Conservation (phyloP, 257 asterid species). For the Paulownia fortunei region DNA sequence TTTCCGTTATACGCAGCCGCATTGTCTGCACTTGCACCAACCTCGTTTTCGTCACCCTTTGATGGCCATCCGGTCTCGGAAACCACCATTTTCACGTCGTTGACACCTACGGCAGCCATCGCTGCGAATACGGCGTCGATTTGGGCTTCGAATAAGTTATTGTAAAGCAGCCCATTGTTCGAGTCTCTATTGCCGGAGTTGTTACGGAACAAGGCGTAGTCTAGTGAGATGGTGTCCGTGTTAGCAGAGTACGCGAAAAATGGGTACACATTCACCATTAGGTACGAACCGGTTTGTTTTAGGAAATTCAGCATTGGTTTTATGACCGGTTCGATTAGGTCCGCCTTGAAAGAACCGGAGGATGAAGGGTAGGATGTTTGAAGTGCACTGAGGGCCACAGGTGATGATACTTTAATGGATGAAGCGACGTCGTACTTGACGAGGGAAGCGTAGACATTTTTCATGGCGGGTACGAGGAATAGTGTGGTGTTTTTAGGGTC, state of each 20-base stretch:
- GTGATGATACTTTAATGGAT: constrained; percentile 65
- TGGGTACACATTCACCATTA: constrained; percentile 83
- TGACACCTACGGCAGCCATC: constrained; percentile 49
- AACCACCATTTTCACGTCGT: constrained; percentile 53
- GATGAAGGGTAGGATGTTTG: constrained; percentile 80
- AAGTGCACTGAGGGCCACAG: constrained; percentile 73
- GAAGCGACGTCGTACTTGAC: constrained; percentile 49
- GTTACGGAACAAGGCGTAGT: constrained; percentile 71
- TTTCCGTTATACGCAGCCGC: constrained; percentile 91
- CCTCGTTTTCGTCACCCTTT: constrained; percentile 69
- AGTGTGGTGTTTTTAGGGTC: constrained; percentile 62
- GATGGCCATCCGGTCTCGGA: constrained; percentile 99
- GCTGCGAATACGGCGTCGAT: constrained; percentile 89
- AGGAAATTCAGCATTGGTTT: constrained; percentile 76
- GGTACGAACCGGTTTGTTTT: constrained; percentile 59
- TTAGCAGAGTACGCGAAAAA: constrained; percentile 73
- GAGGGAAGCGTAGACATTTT: constrained; percentile 68
- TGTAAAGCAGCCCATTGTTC: constrained; percentile 67
- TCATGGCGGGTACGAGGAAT: constrained; percentile 87
- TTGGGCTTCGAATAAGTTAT: constrained; percentile 75
- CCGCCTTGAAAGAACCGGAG: constrained; percentile 71
- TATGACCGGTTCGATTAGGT: constrained; percentile 71
- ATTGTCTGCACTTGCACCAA: constrained; percentile 54
- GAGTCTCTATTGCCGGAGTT: constrained; percentile 59
- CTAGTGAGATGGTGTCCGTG: constrained; percentile 66